Evolutionary conservation across 345 rosid genomes (phyloP), one percentile per base, ranked within the genome.

Genomic region (Capsella bursapastoris): DNA sequence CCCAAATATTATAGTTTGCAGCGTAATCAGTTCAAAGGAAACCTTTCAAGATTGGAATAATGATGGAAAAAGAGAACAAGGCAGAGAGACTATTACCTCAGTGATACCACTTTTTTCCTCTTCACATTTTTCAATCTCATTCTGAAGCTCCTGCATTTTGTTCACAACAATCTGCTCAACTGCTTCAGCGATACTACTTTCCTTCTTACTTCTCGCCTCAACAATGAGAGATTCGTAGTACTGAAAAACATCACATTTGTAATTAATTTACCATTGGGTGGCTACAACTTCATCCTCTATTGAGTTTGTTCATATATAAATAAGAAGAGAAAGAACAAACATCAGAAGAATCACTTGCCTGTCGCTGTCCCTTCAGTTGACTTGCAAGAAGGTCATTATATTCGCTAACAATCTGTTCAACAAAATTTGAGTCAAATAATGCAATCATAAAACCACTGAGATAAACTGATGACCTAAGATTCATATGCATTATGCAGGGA

Each of bases 351-450:
- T 51, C 45, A 49, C 88, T 78, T 77, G 90, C 99, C 79, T 92
- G 95, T 84, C 99, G 86, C 67, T 90, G 97, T 68, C 73, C 82
- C 77, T 85, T 87, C 73, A 90, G 68, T 78, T 95, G 94, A 66
- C 84, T 89, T 37, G 98, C 91, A 73, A 92, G 91, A 79, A 92
- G 96, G 76, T 68, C 89, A 75, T 87, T 92, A 82, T 90, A 92
- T 84, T 92, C 97, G 25, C 85, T 83, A 4, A 86, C 92, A 76
- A 87, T 90, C 97, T 92, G 87, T 71, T 32, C 16, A 68, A 66
- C 40, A 73, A 57, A 13, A 71, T 0, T 8, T 34, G 51, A 50
- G 71, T 29, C 35, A 61, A 74, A 49, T 41, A 38, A 16, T 22
- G 31, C 32, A 14, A 28, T 45, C 13, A 44, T 10, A 35, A 58